Conservation (phyloP, 2,329 filamentous ascomycete species). For the Pestalotiopsis sp. region DNA sequence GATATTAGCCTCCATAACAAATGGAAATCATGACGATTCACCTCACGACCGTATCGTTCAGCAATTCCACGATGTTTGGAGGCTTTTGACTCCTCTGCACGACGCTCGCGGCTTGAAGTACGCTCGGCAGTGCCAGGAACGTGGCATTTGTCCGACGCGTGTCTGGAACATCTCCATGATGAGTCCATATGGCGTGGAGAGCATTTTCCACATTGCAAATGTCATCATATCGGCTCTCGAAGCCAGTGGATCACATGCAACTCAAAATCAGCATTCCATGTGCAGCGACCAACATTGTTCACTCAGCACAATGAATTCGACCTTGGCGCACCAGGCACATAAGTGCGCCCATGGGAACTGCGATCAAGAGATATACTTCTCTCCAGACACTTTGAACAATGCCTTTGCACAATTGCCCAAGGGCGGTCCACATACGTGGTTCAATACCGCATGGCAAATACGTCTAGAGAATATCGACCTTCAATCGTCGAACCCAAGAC, state of each 20-base stretch:
- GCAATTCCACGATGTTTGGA: background rate
- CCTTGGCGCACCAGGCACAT: slow-evolving; percentile 12
- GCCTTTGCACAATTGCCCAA: background rate
- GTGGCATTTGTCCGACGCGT: background rate
- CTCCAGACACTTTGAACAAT: background rate
- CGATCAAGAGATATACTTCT: background rate
- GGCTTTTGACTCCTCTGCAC: background rate
- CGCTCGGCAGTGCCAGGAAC: background rate
- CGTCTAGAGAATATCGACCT: background rate
- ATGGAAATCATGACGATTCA: too few relatives aligned
- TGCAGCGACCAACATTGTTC: slow-evolving; percentile 14
- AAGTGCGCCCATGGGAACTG: background rate
- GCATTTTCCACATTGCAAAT: background rate
- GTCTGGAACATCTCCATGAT: background rate
- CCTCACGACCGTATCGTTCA: too few relatives aligned
- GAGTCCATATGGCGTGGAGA: background rate
- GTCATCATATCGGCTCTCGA: background rate
- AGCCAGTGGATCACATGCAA: too few relatives aligned
- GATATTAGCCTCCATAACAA: background rate
- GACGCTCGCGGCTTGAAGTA: background rate
- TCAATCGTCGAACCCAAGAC: background rate
- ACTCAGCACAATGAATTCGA: slow-evolving; percentile 10
- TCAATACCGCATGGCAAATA: background rate
- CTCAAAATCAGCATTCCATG: background rate
- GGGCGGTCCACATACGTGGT: background rate